Conservation (phyloP, 257 asterid genomes). For the Solanum neorickii region DNA sequence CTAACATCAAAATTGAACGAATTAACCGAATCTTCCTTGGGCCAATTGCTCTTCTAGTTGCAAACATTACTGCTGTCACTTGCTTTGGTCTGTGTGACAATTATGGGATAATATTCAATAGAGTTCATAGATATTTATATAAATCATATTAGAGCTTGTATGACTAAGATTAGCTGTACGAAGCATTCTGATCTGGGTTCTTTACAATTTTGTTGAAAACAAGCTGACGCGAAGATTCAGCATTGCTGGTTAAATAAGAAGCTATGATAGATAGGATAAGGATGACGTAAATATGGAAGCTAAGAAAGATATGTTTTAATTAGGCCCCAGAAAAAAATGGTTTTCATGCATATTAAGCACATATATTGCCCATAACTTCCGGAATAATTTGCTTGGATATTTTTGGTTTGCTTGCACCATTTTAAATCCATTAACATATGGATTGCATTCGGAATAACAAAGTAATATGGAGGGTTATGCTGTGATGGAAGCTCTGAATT, state of each 20-base stretch:
- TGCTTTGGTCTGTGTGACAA: background rate
- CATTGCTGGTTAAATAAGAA: background rate
- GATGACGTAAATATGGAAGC: background rate
- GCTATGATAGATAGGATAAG: background rate
- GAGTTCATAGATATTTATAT: background rate
- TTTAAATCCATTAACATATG: background rate
- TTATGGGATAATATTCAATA: background rate
- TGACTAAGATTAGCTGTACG: background rate
- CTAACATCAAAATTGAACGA: background rate
- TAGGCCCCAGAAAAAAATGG: background rate
- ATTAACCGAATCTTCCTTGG: background rate
- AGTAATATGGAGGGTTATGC: background rate
- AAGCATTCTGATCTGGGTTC: background rate
- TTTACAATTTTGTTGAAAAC: background rate
- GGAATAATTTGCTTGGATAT: background rate
- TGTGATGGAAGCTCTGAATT: background rate
- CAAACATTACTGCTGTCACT: background rate
- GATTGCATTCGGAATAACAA: background rate
- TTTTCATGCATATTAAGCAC: background rate
- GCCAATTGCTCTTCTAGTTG: background rate
- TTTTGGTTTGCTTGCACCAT: background rate
- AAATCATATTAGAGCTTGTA: background rate
- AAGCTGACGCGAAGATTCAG: background rate
- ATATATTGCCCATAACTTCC: background rate
- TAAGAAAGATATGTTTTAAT: background rate